Conservation (phyloP, 805 yeast species). For the Ogataea parapolymorpha region DNA sequence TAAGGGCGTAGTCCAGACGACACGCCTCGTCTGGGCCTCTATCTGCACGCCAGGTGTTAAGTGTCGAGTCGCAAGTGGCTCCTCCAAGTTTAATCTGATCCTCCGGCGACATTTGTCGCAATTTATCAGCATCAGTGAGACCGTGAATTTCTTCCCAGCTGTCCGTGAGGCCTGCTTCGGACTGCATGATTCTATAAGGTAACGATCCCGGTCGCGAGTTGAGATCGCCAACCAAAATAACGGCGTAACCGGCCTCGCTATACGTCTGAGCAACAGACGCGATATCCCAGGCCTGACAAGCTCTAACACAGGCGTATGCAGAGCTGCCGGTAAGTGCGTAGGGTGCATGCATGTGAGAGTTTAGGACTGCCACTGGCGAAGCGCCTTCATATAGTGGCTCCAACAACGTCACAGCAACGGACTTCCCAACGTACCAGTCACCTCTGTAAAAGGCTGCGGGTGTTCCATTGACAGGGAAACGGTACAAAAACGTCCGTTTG, state of each 20-base stretch:
- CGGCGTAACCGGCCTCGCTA: conserved; percentile 73
- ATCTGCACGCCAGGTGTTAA: conserved; percentile 80
- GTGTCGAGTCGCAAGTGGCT: conserved; percentile 81
- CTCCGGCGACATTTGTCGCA: conserved; percentile 46
- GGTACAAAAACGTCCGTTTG: conserved; percentile 67
- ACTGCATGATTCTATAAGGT: conserved; percentile 70
- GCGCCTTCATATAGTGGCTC: conserved; percentile 45
- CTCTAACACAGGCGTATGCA: conserved; percentile 82
- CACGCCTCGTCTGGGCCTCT: conserved; percentile 67
- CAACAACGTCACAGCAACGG: conserved; percentile 71
- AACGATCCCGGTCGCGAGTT: conserved; percentile 86
- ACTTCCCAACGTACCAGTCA: conserved; percentile 96
- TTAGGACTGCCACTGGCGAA: conserved; percentile 70
- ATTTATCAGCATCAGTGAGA: conserved; percentile 36
- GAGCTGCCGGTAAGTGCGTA: conserved; percentile 82
- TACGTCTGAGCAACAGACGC: conserved; percentile 61
- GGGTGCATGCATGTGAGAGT: conserved; percentile 98
- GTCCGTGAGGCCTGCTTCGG: conserved; percentile 67
- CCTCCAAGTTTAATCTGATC: conserved; percentile 74
- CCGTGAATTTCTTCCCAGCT: conserved; percentile 78
- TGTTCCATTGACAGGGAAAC: conserved; percentile 91
- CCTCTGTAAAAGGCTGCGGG: conserved; percentile 93
- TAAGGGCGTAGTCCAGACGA: conserved; percentile 84
- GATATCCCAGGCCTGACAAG: conserved; percentile 97
- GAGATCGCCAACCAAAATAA: conserved; percentile 88